A percentile compares a stretch with the other conserved stretches of the same genome.
Conservation (phyloP, 148 eudicot genomes). For the Diospyros kaki region DNA sequence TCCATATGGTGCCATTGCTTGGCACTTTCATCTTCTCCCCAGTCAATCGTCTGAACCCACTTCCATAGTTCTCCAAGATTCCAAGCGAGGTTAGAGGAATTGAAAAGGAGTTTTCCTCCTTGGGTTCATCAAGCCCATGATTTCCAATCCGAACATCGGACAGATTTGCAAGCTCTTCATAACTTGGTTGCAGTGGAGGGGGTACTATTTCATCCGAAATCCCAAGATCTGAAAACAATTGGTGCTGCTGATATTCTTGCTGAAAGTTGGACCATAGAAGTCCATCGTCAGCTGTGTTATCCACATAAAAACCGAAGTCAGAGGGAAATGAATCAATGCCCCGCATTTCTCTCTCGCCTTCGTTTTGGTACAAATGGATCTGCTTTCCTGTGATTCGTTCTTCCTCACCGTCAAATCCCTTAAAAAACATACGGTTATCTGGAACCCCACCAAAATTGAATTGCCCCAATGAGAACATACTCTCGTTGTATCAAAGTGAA, state of each 20-base stretch:
- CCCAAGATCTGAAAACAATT: not conserved
- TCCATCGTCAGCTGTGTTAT: not conserved
- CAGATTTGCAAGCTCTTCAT: slow-evolving; percentile 18
- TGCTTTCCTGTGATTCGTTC: not conserved
- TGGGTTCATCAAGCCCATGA: not conserved
- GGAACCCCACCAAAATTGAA: not conserved
- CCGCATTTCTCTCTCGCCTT: not conserved
- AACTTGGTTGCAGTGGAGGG: slow-evolving; percentile 13
- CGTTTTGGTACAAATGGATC: not conserved
- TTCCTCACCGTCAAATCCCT: slow-evolving; percentile 1
- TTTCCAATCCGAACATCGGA: not conserved
- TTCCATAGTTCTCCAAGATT: slow-evolving; percentile 11
- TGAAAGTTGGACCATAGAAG: not conserved
- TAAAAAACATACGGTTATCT: not conserved
- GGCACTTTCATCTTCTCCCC: slow-evolving; percentile 3
- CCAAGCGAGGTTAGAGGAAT: slow-evolving; percentile 19
- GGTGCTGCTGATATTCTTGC: slow-evolving; percentile 9
- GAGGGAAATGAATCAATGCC: not conserved
- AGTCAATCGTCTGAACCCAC: slow-evolving; percentile 3
- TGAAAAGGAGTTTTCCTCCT: not conserved
- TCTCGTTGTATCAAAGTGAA: slow-evolving; percentile 6
- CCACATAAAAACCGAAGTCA: slow-evolving; percentile 1
- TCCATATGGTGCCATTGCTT: not conserved
- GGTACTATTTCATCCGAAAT: slow-evolving; percentile 1
- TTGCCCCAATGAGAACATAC: slow-evolving; percentile 4